Base-by-base conservation (phyloP, 306 rosid genomes). In the Luffa aegyptiaca region DNA sequence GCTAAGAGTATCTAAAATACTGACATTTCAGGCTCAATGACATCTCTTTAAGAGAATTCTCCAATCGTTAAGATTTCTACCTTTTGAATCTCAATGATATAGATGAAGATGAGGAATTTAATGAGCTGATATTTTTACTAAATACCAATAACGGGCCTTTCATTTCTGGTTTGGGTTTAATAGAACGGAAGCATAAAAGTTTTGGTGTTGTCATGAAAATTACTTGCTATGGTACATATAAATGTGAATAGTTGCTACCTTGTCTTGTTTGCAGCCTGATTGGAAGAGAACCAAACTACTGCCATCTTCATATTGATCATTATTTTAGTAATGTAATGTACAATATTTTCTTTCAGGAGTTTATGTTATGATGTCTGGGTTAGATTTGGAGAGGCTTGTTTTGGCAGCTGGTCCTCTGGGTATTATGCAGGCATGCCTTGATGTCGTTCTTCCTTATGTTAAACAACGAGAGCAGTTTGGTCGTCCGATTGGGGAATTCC, bases 311-410 rank as follows among this genome's bases (percentile, higher is more conserved):
- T 21, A 12, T 21, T 71, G 10, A 48, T 49, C 16, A 21, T 26
- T 71, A 46, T 71, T 41, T 80, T 79, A 46, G 33, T 75, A 59
- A 66, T 68, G 35, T 61, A 36, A 71, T 53, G 63, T 51, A 74
- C 83, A 49, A 26, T 64, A 5, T 11, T 86, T 76, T 75, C 56
- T 81, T 81, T 84, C 92, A 92, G 98, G 98, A 82, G 98, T 95
- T 72, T 92, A 95, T 85, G 97, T 95, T 78, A 88, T 94, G 97
- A 92, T 95, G 98, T 92, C 97, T 16, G 98, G 98, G 64, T 65
- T 95, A 81, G 98, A 95, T 86, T 81, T 95, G 86, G 98, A 95
- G 88, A 88, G 98, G 85, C 97, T 95, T 88, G 98, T 95, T 83
- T 80, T 95, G 82, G 91, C 95, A 14, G 90, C 87, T 77, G 98